Conservation (phyloP, 2,329 filamentous ascomycete species). For the Lachnellula willkommii region DNA sequence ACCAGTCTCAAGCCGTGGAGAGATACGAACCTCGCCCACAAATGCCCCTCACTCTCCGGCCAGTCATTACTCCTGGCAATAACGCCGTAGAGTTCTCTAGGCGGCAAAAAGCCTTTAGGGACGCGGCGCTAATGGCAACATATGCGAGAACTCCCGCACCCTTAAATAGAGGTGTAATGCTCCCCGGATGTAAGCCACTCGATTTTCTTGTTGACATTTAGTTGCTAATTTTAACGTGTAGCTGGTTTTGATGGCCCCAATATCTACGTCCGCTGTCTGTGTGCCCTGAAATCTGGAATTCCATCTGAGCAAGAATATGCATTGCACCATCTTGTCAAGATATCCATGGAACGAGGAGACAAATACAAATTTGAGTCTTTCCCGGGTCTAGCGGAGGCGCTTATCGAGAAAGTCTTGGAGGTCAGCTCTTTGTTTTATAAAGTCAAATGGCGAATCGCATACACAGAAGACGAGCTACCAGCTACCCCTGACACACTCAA, state of each 20-base stretch:
- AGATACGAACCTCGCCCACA: constrained; percentile 63
- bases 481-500: constrained; percentile 53
- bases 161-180: constrained; percentile 47
- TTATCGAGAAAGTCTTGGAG: constrained; percentile 79
- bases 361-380: constrained; percentile 96
- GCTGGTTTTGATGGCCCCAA: constrained; percentile 70
- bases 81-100: constrained; percentile 63
- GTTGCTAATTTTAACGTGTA: constrained; percentile 17
- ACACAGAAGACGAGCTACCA: constrained; percentile 54
- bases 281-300: constrained; percentile 75
- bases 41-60: constrained; percentile 62
- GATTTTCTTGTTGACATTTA: constrained; percentile 5
- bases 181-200: constrained; percentile 56
- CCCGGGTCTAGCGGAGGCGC: constrained; percentile 76
- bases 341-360: constrained; percentile 88
- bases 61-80: constrained; percentile 69
- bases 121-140: constrained; percentile 32
- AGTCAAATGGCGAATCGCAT: constrained; percentile 74
- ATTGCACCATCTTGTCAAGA: constrained; percentile 88
- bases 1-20: constrained; percentile 57
- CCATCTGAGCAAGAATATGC: constrained; percentile 85
- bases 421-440: constrained; percentile 76
- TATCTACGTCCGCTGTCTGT: constrained; percentile 84
- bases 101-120: constrained; percentile 43
- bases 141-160: constrained; percentile 39